These are phyloP conservation scores for Candida maltosa DNA, from an alignment of 805 yeast species.

Conservation along the genomic window DNA sequence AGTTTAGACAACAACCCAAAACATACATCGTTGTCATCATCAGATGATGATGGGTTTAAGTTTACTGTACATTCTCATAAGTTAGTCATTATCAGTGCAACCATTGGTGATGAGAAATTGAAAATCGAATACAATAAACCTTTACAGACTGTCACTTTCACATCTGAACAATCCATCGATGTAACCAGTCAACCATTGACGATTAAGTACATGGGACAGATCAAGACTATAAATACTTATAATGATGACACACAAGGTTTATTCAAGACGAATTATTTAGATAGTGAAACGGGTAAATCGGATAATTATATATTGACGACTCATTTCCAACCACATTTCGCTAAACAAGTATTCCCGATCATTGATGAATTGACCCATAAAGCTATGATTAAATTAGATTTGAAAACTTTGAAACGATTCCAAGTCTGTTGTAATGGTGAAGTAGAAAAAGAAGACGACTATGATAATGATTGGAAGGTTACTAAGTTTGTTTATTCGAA, in stretches of 20 bases:
- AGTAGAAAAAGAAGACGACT: conserved; percentile 11
- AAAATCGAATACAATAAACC: conserved; percentile 39
- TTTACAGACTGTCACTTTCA: conserved; percentile 30
- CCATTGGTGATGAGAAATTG: conserved; percentile 16
- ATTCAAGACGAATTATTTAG: conserved; percentile 63
- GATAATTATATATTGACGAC: conserved; percentile 59
- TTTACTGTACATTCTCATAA: conserved; percentile 40
- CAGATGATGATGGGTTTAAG: conserved; percentile 5
- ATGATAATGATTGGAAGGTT: conserved; percentile 18
- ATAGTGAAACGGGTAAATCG: conserved; percentile 45
- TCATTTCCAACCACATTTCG: conserved; percentile 68
- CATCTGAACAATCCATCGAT: conserved; percentile 11
- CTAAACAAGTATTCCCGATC: conserved; percentile 64
- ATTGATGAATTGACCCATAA: conserved; percentile 63
- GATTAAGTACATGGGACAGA: conserved; percentile 48
- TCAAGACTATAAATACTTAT: conserved; percentile 48
- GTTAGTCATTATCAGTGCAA: conserved; percentile 35
- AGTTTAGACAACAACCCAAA: conserved; percentile 23
- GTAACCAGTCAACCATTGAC: neutral
- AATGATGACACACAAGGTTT: conserved; percentile 61
- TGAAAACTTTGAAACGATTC: conserved; percentile 44
- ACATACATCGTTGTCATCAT: neutral
- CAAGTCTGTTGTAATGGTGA: conserved; percentile 48
- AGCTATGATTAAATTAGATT: conserved; percentile 46
- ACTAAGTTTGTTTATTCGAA: conserved; percentile 40